phyloP scores from a whole-genome alignment of 2,329 filamentous ascomycete genomes.

The Eurotiales sp. region DNA sequence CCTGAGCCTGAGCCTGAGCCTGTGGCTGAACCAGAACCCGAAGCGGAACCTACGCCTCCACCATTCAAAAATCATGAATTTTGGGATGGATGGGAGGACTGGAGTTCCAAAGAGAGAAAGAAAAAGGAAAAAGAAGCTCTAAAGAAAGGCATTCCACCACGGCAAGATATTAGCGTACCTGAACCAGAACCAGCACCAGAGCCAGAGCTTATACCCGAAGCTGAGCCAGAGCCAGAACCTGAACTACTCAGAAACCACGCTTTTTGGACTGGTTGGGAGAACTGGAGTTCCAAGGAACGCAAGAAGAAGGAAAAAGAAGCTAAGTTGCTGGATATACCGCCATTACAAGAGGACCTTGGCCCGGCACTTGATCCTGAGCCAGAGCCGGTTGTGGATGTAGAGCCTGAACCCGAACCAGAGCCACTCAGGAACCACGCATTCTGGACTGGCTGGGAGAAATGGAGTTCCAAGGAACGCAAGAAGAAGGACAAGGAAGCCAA shows the following conservation, averaged over 20 bases:
- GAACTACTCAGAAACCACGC: constrained; percentile 22
- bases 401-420: constrained; percentile 1
- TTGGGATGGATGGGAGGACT: constrained; percentile 11
- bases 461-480: not conserved
- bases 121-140: constrained; percentile 11
- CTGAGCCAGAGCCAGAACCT: constrained; percentile 21
- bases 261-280: constrained; percentile 15
- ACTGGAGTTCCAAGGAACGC: constrained; percentile 17
- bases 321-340: constrained; percentile 17
- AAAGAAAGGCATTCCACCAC: constrained; percentile 11
- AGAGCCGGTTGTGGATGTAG: not conserved
- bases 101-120: not conserved
- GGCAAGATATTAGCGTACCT: too few relatives aligned
- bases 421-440: constrained; percentile 10
- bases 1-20: constrained; percentile 6
- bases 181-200: not conserved
- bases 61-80: constrained; percentile 9
- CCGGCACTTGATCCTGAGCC: constrained; percentile 9
- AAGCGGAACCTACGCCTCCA: not conserved
- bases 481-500: constrained; percentile 14
- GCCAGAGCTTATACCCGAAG: not conserved
- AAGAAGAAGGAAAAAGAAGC: constrained; percentile 41
- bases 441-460: constrained; percentile 11
- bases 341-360: constrained; percentile 16
- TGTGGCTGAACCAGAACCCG: constrained; percentile 17